Evolutionary conservation across 345 rosid genomes (phyloP), one percentile per base, ranked within the genome.

Genomic region (Erodium maritimum): DNA sequence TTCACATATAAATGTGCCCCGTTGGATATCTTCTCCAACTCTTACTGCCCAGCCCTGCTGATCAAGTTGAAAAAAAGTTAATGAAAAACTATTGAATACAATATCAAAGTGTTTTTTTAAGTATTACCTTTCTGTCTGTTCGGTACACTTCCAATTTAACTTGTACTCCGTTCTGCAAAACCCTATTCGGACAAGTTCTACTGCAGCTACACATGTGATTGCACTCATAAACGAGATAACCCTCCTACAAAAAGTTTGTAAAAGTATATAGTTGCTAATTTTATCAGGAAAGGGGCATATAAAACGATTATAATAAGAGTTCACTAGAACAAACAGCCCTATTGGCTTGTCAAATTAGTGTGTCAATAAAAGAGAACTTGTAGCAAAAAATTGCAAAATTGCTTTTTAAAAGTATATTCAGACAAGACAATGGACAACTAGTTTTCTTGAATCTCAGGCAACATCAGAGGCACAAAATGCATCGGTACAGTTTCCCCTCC

Each of bases 221-320:
- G 80, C 99, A 94, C 83, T 94, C 99, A 60, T 94, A 90, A 67
- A 94, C 93, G 59, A 91, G 89, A 71, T 94, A 90, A 69, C 99
- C 97, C 78, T 87, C 97, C 99, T 94, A 80, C 77, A 79, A 19
- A 42, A 42, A 65, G n/a, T 72, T 69, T 33, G 45, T 34, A 67
- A 23, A 21, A 11, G 8, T n/a, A 21, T 52, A 18, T 1, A 21
- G 8, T 13, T n/a, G 21, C 55, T 45, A 2, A 24, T n/a, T 29
- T 3, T 29, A 29, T 29, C 34, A 29, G 3, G 34, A 29, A 29
- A 29, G 34, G n/a, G 8, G 17, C 48, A 42, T 42, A 14, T 16
- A 42, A 42, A 42, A 10, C 14, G 12, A 10, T 42, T n/a, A n/a
- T n/a, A n/a, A 42, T 42, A 42, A 10, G 17, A 42, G 11, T 12